Conservation (phyloP, 1,284 basidiomycete species). For the Cryptococcus jaspeensis region DNA sequence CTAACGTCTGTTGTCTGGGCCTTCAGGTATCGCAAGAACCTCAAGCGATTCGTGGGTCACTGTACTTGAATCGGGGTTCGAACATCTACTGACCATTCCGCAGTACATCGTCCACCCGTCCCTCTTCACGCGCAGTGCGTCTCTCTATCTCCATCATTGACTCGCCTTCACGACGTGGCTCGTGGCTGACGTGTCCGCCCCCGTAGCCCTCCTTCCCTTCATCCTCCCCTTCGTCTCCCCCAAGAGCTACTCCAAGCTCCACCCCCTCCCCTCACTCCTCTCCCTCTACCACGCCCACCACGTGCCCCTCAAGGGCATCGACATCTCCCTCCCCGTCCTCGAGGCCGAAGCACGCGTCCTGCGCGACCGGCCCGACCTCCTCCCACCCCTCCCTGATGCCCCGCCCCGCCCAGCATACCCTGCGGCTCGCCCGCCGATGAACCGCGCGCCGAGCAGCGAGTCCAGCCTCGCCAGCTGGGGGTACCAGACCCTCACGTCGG, state of each 20-base stretch:
- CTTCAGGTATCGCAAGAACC: conserved; percentile 41
- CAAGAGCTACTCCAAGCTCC: conserved; percentile 42
- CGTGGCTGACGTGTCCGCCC: not conserved
- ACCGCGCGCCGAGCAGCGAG: not conserved
- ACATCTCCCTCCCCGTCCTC: conserved; percentile 27
- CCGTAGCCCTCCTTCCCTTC: conserved; percentile 32
- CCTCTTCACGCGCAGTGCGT: conserved; percentile 34
- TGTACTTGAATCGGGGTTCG: not conserved
- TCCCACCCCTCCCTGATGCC: not conserved
- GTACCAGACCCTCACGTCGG: conserved; percentile 13
- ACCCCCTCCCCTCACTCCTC: conserved; percentile 32
- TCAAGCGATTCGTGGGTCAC: conserved; percentile 36
- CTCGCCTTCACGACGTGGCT: not conserved
- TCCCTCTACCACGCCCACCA: conserved; percentile 21
- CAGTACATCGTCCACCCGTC: conserved; percentile 46
- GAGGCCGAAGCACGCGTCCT: conserved; percentile 31
- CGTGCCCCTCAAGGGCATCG: conserved; percentile 33
- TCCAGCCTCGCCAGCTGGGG: conserved; percentile 10
- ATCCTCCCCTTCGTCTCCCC: conserved; percentile 42
- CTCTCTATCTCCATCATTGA: not conserved
- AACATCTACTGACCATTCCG: not conserved
- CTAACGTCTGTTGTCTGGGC: not conserved
- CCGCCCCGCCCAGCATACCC: not conserved
- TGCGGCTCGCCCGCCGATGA: not conserved
- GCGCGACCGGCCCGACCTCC: conserved; percentile 21